Base-by-base conservation (phyloP, 129 eudicot genomes). In the Scalesia atractyloides region DNA sequence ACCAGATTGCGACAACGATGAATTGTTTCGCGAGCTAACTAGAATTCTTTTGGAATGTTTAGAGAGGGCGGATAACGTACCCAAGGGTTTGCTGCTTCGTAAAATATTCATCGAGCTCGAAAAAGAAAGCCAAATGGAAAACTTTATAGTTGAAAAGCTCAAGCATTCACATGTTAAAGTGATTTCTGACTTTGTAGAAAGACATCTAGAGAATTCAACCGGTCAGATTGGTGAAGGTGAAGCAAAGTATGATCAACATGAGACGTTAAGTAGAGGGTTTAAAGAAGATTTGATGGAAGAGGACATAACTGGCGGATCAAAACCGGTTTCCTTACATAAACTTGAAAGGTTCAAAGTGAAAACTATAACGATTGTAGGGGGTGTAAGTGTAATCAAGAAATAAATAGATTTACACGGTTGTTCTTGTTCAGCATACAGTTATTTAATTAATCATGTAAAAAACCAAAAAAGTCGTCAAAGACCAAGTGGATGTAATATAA, bases 291-390 rank as follows among this genome's bases (percentile, higher is more conserved):
- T 71, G 3, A 22, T 58, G 36, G 34, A 34, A 70, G 19, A 19
- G 8, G 14, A 10, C 30, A 26, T 0, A 18, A 37, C 20, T 18
- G 39, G n/a, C 36, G 43, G 50, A 57, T 57, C 66, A 10, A 41
- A 41, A 14, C 2, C 36, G 5, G 7, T 17, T 9, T 36, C 13
- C 12, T 18, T 33, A 17, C 76, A 9, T 57, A 71, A 71, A 57
- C 44, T 71, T 11, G 76, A 72, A 62, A 58, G 68, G 37, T 72
- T 72, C 17, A 72, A 72, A 57, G 76, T 72, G 76, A 72, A 72
- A 72, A 44, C 76, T 4, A 24, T 72, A 41, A 22, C 14, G 9
- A 72, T 58, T 15, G 68, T 41, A 58, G 76, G 57, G 37, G 76
- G 34, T 30, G 34, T 30, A 30, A 2, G 76, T 56, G 30, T 72